Evolutionary conservation across 176 grass and related monocot species (phyloP).

Genomic region (Eragrostis nindensis): DNA sequence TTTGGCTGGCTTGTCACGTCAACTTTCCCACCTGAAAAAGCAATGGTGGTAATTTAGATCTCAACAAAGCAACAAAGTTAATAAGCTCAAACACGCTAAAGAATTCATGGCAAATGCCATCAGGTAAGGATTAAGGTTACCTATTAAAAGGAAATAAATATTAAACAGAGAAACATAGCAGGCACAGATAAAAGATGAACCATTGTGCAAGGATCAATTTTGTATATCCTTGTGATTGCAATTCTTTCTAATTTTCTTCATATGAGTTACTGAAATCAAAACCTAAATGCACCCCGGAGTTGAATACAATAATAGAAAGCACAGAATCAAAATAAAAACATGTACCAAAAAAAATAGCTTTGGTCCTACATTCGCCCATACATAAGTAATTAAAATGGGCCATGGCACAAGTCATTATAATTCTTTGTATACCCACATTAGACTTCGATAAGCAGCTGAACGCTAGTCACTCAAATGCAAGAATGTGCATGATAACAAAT

Average conservation of each 20-base stretch:
- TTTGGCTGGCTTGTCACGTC: slow-evolving; percentile 58
- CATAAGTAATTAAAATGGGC: slow-evolving; percentile 19
- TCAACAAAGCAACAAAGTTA: slow-evolving; percentile 22
- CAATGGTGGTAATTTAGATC: neutral
- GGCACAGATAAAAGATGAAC: slow-evolving; percentile 15
- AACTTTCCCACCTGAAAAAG: slow-evolving; percentile 60
- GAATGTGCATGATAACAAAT: slow-evolving; percentile 29
- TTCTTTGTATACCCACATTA: slow-evolving; percentile 3
- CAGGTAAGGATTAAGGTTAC: slow-evolving; percentile 3
- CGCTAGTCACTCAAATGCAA: neutral
- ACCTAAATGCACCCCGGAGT: neutral
- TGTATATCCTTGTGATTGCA: neutral
- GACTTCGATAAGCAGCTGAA: slow-evolving; percentile 2
- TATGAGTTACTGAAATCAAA: neutral
- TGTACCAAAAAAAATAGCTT: neutral
- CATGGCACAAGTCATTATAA: neutral
- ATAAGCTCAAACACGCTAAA: slow-evolving; percentile 10
- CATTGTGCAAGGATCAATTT: neutral
- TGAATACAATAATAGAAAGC: neutral
- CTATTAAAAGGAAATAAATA: neutral
- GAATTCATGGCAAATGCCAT: neutral
- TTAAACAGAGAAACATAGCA: slow-evolving; percentile 6
- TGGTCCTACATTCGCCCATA: neutral
- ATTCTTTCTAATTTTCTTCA: neutral
- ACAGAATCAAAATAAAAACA: neutral